Evolutionary conservation across 768 basidiomycete genomes (phyloP).

Genomic region (Sistotremastrum niveocremeum): DNA sequence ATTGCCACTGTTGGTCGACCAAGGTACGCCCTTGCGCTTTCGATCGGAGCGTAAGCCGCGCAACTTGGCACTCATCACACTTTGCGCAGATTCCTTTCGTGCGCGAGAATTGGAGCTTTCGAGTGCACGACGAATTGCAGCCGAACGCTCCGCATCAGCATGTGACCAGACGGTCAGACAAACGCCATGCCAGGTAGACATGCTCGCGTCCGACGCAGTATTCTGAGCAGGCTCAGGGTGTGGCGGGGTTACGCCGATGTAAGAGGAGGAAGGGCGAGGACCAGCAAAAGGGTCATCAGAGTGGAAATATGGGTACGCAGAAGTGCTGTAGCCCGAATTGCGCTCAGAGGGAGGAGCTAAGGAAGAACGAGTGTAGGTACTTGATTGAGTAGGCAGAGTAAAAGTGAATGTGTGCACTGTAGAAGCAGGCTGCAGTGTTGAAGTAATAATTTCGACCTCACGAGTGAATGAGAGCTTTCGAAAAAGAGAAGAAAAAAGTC

Average conservation of each 20-base stretch:
- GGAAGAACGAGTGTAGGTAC: slow-evolving; percentile 59
- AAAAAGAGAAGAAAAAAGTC: slow-evolving; percentile 1
- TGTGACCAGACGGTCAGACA: slow-evolving; percentile 94
- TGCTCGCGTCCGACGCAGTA: slow-evolving; percentile 21
- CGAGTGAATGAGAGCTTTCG: slow-evolving; percentile 75
- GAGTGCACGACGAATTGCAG: slow-evolving; percentile 70
- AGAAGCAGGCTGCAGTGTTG: slow-evolving; percentile 86
- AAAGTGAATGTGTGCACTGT: slow-evolving; percentile 91
- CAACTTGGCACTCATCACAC: slow-evolving; percentile 51
- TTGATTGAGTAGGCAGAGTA: slow-evolving; percentile 61
- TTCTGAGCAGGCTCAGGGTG: slow-evolving; percentile 10
- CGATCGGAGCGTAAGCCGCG: slow-evolving; percentile 39
- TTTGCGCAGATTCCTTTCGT: slow-evolving; percentile 71
- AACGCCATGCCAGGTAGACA: slow-evolving; percentile 75
- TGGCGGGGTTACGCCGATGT: slow-evolving; percentile 55
- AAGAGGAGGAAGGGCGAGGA: slow-evolving; percentile 65
- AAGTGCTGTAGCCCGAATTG: slow-evolving; percentile 52
- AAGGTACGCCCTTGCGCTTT: slow-evolving; percentile 45
- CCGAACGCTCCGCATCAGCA: slow-evolving; percentile 77
- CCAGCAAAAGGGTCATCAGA: slow-evolving; percentile 54
- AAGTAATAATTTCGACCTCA: slow-evolving; percentile 89
- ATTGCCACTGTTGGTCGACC: slow-evolving; percentile 51
- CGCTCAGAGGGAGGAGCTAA: slow-evolving; percentile 35
- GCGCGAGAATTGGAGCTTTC: slow-evolving; percentile 50
- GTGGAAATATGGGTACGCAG: slow-evolving; percentile 48